Conservation (phyloP, 148 eudicot genomes). For the Vaccinium macrocarpon region DNA sequence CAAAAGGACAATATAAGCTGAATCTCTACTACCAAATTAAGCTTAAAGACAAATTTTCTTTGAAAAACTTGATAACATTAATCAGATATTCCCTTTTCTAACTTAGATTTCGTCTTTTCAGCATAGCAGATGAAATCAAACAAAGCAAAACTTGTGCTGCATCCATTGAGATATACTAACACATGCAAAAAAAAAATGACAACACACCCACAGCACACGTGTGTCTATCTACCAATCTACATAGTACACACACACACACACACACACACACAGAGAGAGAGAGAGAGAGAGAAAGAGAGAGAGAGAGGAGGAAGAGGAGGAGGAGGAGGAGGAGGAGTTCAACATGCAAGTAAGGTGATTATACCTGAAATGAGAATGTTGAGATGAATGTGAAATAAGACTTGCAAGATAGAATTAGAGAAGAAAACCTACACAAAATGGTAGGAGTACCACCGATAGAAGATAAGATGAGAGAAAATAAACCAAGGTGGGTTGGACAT, state of each 20-base stretch:
- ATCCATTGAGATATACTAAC: background rate
- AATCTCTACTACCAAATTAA: background rate
- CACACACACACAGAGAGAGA: background rate
- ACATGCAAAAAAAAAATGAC: background rate
- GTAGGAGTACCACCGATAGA: too few species aligned
- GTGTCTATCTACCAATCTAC: background rate
- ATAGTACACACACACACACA: background rate
- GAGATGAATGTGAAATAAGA: background rate
- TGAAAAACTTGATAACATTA: constrained; percentile 2
- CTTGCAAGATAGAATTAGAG: background rate
- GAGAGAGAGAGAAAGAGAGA: too few species aligned
- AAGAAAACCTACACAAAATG: background rate
- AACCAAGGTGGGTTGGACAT: background rate
- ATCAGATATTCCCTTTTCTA: constrained; percentile 1
- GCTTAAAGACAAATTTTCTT: background rate
- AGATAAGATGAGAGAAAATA: background rate
- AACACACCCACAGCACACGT: background rate
- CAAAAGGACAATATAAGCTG: background rate
- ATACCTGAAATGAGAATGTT: background rate
- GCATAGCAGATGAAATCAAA: background rate
- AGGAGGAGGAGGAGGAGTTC: too few species aligned
- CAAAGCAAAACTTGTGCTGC: background rate
- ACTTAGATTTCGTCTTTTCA: background rate
- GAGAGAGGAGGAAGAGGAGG: too few species aligned
- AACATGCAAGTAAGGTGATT: background rate